Evolutionary conservation across 2,329 filamentous ascomycete genomes (phyloP), one percentile per base, ranked within the genome.

Genomic region (Ascochyta rabiei): DNA sequence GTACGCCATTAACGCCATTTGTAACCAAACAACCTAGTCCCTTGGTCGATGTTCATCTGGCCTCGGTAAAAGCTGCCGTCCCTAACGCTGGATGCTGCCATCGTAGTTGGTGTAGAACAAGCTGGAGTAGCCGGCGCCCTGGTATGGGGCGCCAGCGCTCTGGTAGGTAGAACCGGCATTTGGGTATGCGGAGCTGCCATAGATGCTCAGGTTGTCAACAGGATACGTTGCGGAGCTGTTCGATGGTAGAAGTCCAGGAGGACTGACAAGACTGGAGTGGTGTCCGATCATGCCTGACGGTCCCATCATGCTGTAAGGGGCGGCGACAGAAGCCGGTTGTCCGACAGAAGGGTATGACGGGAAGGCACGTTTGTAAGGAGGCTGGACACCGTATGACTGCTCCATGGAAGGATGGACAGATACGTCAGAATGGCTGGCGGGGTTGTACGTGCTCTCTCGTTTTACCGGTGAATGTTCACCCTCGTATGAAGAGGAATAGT

Each of bases 241-340:
- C 2, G 52, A 55, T 1, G 52, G 31, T n/a, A 55, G 31, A 10
- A 55, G 24, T 3, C 30, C 37, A 5, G 52, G 30, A 10, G 52
- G 42, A 19, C 21, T 50, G 8, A 55, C 35, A 15, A 55, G 46
- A 18, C 23, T 49, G 19, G 41, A 28, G n/a, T 39, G 45, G 18
- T 55, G 46, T 15, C 46, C 46, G 19, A 46, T 41, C 7, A 55
- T 50, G 37, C 47, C 39, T 8, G 46, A 26, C 1, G 50, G 46
- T 19, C n/a, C 47, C 52, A 55, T 55, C 52, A 55, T 55, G 47
- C 19, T 42, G 37, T 50, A 55, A n/a, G 52, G 52, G 10, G 35
- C 19, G 7, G 37, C 13, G 16, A 55, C 30, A 19, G 52, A 16
- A 31, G 41, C 19, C 19, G 34, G 26, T 10, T 50, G 52, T 33